phyloP scores from a whole-genome alignment of 2,329 filamentous ascomycete species.

The Lachnellula arida region DNA sequence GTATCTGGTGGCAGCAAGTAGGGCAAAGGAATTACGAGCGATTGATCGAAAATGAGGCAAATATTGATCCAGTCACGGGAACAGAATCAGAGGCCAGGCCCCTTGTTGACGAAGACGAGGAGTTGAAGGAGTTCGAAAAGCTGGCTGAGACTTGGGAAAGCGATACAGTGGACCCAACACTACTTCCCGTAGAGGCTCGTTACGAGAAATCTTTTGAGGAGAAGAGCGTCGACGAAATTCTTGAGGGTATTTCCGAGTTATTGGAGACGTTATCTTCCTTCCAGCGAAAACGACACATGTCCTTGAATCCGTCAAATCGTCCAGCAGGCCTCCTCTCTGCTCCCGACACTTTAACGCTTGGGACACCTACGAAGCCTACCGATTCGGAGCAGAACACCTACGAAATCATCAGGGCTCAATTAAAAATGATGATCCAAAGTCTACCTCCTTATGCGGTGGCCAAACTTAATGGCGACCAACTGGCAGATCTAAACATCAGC shows the following conservation, averaged over 20 bases:
- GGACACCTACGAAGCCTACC: conserved; percentile 62
- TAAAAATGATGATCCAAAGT: conserved; percentile 46
- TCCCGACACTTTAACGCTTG: conserved; percentile 47
- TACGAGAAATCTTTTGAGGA: conserved; percentile 50
- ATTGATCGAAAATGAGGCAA: conserved; percentile 43
- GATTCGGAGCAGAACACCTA: conserved; percentile 49
- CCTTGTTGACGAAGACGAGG: conserved; percentile 25
- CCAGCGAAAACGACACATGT: conserved; percentile 72
- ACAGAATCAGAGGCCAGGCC: conserved; percentile 2
- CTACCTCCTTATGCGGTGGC: conserved; percentile 53
- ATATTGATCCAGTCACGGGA: conserved; percentile 7
- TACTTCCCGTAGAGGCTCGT: conserved; percentile 35
- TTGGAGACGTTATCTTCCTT: conserved; percentile 73
- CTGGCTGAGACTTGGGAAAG: conserved; percentile 57
- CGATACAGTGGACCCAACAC: conserved; percentile 50
- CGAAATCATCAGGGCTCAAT: conserved; percentile 46
- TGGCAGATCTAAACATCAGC: conserved; percentile 50
- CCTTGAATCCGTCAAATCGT: conserved; percentile 57
- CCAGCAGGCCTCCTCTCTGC: conserved; percentile 61
- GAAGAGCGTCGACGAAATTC: conserved; percentile 62
- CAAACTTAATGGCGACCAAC: conserved; percentile 50
- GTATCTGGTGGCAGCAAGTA: conserved; percentile 71
- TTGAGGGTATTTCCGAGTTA: conserved; percentile 69
- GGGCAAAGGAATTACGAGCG: conserved; percentile 63
- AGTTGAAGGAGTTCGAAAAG: conserved; percentile 40